These are phyloP conservation scores for Neospora caninum DNA, from an alignment of 169 alveolate species.

Conservation along the genomic window DNA sequence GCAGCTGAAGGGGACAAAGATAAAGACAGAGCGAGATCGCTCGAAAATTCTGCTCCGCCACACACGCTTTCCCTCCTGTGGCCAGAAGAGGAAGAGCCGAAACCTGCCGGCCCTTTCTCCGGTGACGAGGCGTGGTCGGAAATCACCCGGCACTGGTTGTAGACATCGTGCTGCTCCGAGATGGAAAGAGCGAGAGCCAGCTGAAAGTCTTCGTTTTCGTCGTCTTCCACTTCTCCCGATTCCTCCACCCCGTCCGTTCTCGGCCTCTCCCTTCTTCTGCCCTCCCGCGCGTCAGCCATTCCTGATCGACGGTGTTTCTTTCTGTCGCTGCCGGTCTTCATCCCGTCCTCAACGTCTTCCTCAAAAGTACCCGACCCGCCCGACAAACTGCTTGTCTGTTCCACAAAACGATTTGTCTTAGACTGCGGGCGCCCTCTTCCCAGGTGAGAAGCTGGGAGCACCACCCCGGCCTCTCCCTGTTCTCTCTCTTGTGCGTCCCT, in stretches of 20 bases:
- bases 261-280: background rate
- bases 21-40: no score
- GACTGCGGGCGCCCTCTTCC: background rate
- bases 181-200: constrained; percentile 18
- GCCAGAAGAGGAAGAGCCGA: no score
- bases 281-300: background rate
- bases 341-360: background rate
- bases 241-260: background rate
- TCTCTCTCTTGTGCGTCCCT: background rate
- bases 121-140: background rate
- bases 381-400: no score
- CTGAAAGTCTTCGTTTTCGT: constrained; percentile 16
- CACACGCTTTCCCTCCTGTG: no score
- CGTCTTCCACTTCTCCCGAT: background rate
- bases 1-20: no score
- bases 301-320: background rate
- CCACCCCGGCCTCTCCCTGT: background rate
- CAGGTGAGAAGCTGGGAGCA: background rate
- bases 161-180: constrained; percentile 9
- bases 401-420: no score
- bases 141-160: background rate
- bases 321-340: background rate
- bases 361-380: no score
- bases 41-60: no score
- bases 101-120: background rate